A percentile compares a stretch with the other conserved stretches of the same genome.
These are phyloP conservation scores for Fagus crenata DNA, from an alignment of 306 rosid genomes.

Conservation along the genomic window DNA sequence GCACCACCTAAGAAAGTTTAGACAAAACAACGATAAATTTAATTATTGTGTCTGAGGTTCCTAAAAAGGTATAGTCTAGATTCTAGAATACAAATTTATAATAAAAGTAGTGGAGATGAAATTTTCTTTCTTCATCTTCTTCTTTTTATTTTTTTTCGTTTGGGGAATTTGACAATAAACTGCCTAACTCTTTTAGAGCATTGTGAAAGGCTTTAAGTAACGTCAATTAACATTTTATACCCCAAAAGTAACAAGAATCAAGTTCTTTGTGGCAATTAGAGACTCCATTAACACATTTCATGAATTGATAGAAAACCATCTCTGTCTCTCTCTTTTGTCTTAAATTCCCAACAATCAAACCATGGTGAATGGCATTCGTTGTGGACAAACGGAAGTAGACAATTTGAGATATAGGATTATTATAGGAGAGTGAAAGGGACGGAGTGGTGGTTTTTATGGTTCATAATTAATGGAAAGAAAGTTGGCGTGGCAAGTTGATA, in stretches of 20 bases:
- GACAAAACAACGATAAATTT: slow-evolving; percentile 24
- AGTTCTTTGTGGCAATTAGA: no score
- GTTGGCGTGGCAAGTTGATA: slow-evolving; percentile 4
- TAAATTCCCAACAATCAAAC: slow-evolving; percentile 14
- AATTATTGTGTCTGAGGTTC: slow-evolving; percentile 33
- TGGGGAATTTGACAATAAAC: no score
- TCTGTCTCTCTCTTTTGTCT: neutral
- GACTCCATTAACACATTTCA: no score
- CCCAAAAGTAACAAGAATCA: no score
- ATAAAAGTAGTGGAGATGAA: neutral
- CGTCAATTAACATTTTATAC: no score
- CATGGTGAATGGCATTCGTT: no score
- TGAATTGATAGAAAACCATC: slow-evolving; percentile 3
- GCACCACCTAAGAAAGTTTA: neutral
- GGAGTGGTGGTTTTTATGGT: neutral
- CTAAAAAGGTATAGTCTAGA: slow-evolving; percentile 19
- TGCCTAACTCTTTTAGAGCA: no score
- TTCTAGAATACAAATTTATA: slow-evolving; percentile 16
- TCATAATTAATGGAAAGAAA: neutral
- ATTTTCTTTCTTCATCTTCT: neutral
- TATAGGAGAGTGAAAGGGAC: no score
- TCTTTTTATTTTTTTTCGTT: neutral
- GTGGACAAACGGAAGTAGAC: no score
- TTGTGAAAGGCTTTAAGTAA: no score
- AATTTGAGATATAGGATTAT: no score